Evolutionary conservation across 441 rosid genomes (phyloP), one percentile per base, ranked within the genome.

Genomic region (Euphorbia schlechtendalii): DNA sequence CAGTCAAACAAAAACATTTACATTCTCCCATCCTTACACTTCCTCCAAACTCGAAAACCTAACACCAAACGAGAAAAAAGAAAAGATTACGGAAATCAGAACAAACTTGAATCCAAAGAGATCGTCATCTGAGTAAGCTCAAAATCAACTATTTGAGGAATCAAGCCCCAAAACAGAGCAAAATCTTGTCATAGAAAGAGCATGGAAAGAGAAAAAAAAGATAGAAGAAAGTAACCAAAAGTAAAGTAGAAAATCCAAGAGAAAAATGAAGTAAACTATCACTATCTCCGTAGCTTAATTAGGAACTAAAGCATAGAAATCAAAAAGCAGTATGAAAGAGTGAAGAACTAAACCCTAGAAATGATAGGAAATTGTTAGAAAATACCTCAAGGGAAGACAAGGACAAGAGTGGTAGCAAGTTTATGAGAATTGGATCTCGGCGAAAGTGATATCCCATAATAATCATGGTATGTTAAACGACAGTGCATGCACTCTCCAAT

Each of bases 31-130:
- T 66, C 62, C 30, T 56, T 43, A 12, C 43, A 28, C 56, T 43
- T 28, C 41, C 14, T 14, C 46, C 9, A 61, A 59, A 20, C 59
- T 20, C 59, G 61, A 67, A 72, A 72, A 67, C 68, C 72, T 65
- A 69, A 58, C 53, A 8, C 53, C 12, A 34, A 20, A 73, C 10
- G 65, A 21, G 24, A 28, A 40, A 14, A 43, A 54, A 61, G n/a
- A 2, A 43, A 43, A 48, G 7, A 18, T 18, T 5, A 48, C 15
- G 15, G 2, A 17, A 34, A 34, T 52, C 73, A 70, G 49, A 71
- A 64, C 57, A 71, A 59, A 53, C 57, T 65, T 59, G 54, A 71
- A 75, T 70, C 78, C 68, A 66, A 32, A 53, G 43, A 76, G 72
- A 73, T 70, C 70, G 51, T 61, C 56, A 32, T 4, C 36, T 51